Percentiles rank a stretch among this genome's conserved stretches.
phyloP scores from a whole-genome alignment of 495 filamentous ascomycete species.

The Aspergillus affinis region DNA sequence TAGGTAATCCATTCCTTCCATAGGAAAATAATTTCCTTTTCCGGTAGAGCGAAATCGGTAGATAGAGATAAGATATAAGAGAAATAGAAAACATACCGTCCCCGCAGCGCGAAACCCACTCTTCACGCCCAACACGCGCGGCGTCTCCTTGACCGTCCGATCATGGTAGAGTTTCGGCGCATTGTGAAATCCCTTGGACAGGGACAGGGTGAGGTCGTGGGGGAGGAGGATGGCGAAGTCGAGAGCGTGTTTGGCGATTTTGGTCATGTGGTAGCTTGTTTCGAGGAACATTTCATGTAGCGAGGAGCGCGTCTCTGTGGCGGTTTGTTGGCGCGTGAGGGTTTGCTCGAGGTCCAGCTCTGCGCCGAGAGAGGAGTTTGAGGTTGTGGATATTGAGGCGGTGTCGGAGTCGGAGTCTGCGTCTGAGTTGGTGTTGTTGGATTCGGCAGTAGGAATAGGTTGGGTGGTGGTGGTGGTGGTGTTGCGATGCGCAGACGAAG shows the following conservation, averaged over 20 bases:
- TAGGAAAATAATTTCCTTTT: no score
- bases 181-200: slow-evolving; percentile 86
- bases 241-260: slow-evolving; percentile 64
- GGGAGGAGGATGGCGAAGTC: slow-evolving; percentile 71
- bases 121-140: slow-evolving; percentile 68
- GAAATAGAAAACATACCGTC: slow-evolving; percentile 35
- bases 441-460: neutral
- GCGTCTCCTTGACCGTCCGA: slow-evolving; percentile 63
- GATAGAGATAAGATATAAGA: neutral
- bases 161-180: slow-evolving; percentile 77
- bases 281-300: slow-evolving; percentile 19
- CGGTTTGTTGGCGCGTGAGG: slow-evolving; percentile 7
- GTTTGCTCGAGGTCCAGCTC: slow-evolving; percentile 7
- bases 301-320: neutral
- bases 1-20: slow-evolving; percentile 6
- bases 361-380: neutral
- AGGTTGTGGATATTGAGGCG: neutral
- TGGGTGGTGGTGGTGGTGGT: neutral
- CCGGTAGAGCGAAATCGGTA: no score
- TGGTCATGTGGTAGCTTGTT: slow-evolving; percentile 19
- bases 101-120: slow-evolving; percentile 66
- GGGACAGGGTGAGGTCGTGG: slow-evolving; percentile 73
- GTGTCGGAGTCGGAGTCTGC: neutral
- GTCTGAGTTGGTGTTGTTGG: neutral
- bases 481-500: neutral